Percentiles rank a stretch among this genome's conserved stretches.
These are phyloP conservation scores for Epichloe baconii DNA, from an alignment of 2,329 filamentous ascomycete species.

Conservation along the genomic window DNA sequence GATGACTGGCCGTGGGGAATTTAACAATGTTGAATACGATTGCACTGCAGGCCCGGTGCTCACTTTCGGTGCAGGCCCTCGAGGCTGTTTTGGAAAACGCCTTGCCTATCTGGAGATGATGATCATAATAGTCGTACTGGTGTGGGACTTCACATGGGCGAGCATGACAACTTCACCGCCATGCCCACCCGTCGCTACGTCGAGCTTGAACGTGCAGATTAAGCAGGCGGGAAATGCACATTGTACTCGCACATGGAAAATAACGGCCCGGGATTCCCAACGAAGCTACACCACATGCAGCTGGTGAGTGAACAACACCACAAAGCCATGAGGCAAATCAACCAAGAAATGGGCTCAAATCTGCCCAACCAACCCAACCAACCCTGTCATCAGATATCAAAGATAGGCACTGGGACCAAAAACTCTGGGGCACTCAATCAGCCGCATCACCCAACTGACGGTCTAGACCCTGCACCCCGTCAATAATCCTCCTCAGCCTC, in stretches of 20 bases:
- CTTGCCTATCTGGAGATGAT: constrained; percentile 19
- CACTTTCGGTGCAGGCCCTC: constrained; percentile 12
- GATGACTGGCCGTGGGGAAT: not conserved
- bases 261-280: not conserved
- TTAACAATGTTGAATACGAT: not conserved
- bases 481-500: constrained; percentile 5
- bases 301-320: not conserved
- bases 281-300: not conserved
- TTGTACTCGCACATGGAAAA: not conserved
- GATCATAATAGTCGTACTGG: constrained; percentile 11
- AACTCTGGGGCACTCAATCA: not conserved
- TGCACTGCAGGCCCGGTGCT: constrained; percentile 5
- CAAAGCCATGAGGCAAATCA: not conserved
- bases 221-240: not conserved
- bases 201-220: not conserved
- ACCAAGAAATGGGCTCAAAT: not conserved
- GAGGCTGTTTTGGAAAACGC: constrained; percentile 16
- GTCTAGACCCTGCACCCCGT: constrained; percentile 2
- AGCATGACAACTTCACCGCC: not conserved
- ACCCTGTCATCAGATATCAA: too few species aligned
- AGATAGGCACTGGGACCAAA: not conserved
- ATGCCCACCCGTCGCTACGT: not conserved
- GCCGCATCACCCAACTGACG: not conserved
- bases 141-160: constrained; percentile 14
- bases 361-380: not conserved